A percentile compares a stretch with the other conserved stretches of the same genome.
Evolutionary conservation across 805 yeast genomes (phyloP).

Genomic region (Cyberlindnera sargentensis): DNA sequence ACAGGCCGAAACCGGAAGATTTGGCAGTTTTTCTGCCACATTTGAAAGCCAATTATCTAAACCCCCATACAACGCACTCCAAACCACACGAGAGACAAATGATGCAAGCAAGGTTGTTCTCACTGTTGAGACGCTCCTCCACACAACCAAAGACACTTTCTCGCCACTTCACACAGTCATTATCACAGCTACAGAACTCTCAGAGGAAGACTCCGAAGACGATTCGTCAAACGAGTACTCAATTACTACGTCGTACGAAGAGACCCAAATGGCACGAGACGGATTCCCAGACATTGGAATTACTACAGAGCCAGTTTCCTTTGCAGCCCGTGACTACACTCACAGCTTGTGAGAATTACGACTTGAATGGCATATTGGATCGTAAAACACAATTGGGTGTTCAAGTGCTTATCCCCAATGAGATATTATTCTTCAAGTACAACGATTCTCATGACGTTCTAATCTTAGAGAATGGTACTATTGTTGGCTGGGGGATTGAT

Average conservation of each 20-base stretch:
- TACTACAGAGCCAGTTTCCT: slow-evolving; percentile 3
- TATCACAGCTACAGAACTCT: too few relatives aligned
- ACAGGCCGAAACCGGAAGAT: too few relatives aligned
- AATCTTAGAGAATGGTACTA: slow-evolving; percentile 68
- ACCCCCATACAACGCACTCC: too few relatives aligned
- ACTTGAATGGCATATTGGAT: slow-evolving; percentile 38
- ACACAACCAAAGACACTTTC: too few relatives aligned
- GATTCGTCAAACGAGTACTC: slow-evolving; percentile 6
- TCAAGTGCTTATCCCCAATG: slow-evolving; percentile 51
- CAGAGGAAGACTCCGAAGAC: slow-evolving; percentile 5
- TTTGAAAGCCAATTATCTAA: too few relatives aligned
- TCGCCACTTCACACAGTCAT: too few relatives aligned
- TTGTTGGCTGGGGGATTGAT: slow-evolving; percentile 76
- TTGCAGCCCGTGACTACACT: slow-evolving; percentile 53
- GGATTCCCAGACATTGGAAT: slow-evolving; percentile 2
- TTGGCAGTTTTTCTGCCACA: too few relatives aligned
- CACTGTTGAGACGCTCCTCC: too few relatives aligned
- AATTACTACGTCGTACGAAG: slow-evolving; percentile 11
- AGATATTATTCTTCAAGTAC: slow-evolving; percentile 51
- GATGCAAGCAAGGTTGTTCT: too few relatives aligned
- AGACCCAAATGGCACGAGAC: slow-evolving; percentile 2
- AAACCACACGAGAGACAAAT: too few relatives aligned
- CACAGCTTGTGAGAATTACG: slow-evolving; percentile 67
- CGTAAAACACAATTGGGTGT: slow-evolving; percentile 28
- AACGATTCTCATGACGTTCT: slow-evolving; percentile 48